Evolutionary conservation across 257 asterid species (phyloP), one percentile per base, ranked within the genome.

Genomic region (Jasminum sambac): DNA sequence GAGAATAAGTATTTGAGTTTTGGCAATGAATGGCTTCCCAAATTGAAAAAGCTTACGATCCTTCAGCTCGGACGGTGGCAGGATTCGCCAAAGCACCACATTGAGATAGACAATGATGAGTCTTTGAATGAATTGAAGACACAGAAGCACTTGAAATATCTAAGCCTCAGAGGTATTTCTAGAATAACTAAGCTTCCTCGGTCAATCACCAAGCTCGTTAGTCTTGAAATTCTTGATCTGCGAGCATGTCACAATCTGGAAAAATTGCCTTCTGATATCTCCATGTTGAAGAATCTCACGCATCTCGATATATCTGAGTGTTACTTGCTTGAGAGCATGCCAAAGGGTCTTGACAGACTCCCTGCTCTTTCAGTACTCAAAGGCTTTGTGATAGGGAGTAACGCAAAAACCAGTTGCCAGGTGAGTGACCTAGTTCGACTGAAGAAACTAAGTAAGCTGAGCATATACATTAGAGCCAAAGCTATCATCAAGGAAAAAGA

Each of bases 221-320:
- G 58, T 42, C 73, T 85, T 26, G 39, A 59, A 7, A 71, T 74
- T 59, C 24, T 85, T 64, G 87, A 83, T 55, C 16, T 80, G 46
- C 74, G 87, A 40, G 84, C 87, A 5, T 85, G 90, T 71, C 80
- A 77, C 10, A 80, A 71, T 52, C 87, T 85, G 0, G 90, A 85
- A 62, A 71, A 50, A 17, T 74, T 85, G 42, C 87, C 87, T 0
- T 63, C 72, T 5, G 36, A 19, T 8, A 79, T 85, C 5, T 78
- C 74, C 0, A 30, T 0, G 2, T 81, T 85, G 11, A 34, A 62
- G 64, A 76, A 42, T 39, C 64, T 85, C 1, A 70, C 81, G 7
- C 85, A 82, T 62, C 36, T 85, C 83, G 90, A 85, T 52, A 63
- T 85, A 73, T 83, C 90, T 0, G 86, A 85, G 64, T 85, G 88